A percentile compares a stretch with the other conserved stretches of the same genome.
Evolutionary conservation across 768 basidiomycete genomes (phyloP).

Genomic region (Mycena vitilis): DNA sequence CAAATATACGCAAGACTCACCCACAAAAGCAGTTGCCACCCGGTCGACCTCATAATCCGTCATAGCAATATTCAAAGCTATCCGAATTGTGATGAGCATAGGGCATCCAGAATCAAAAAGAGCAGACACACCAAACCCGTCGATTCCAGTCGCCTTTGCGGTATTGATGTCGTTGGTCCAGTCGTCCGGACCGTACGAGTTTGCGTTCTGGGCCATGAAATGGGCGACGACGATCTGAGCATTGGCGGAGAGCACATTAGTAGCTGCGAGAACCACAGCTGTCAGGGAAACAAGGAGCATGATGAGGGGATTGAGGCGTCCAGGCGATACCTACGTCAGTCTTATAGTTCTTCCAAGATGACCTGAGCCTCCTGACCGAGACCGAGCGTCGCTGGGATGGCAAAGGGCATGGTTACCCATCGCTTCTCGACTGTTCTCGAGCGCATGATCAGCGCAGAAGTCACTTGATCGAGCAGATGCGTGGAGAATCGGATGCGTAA

Average conservation of each 20-base stretch:
- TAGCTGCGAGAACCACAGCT: background rate
- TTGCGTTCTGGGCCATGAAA: conserved; percentile 40
- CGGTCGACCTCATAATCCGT: conserved; percentile 41
- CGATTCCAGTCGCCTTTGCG: conserved; percentile 40
- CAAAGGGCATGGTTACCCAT: too few relatives aligned
- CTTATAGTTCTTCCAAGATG: too few relatives aligned
- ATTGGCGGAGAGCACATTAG: background rate
- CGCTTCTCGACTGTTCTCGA: too few relatives aligned
- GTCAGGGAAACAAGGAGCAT: background rate
- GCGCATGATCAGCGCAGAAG: too few relatives aligned
- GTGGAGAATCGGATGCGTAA: too few relatives aligned
- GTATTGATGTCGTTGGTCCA: conserved; percentile 42
- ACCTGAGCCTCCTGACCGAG: too few relatives aligned
- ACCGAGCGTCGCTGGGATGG: too few relatives aligned
- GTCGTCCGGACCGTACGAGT: conserved; percentile 34
- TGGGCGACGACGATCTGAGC: conserved; percentile 31
- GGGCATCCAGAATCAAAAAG: background rate
- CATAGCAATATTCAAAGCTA: conserved; percentile 43
- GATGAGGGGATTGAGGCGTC: background rate
- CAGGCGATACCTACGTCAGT: too few relatives aligned
- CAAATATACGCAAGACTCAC: background rate
- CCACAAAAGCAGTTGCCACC: conserved; percentile 47
- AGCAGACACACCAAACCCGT: conserved; percentile 39
- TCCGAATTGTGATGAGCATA: too few relatives aligned
- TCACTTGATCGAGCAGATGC: too few relatives aligned